Evolutionary conservation across 495 filamentous ascomycete species (phyloP).

Genomic region (Aspergillus avenaceus): DNA sequence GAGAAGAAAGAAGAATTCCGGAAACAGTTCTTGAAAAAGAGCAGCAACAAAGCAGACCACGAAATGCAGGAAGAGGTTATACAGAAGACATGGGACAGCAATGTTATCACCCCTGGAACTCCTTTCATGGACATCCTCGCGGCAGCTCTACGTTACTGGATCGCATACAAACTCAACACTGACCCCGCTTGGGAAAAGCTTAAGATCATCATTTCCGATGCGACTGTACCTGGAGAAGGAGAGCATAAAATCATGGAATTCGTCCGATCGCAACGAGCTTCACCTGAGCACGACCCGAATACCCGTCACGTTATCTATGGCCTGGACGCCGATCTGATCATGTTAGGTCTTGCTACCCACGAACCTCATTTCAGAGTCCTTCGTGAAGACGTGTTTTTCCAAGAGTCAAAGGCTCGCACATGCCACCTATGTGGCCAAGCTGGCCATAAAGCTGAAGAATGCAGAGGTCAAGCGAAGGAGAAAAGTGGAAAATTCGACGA

Average conservation of each 20-base stretch:
- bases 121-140: constrained; percentile 98
- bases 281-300: constrained; percentile 91
- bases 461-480: constrained; percentile 75
- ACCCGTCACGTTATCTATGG: constrained; percentile 95
- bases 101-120: constrained; percentile 95
- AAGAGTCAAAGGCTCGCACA: constrained; percentile 72
- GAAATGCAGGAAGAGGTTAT: constrained; percentile 58
- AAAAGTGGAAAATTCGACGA: constrained; percentile 83
- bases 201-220: constrained; percentile 98
- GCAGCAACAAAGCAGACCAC: constrained; percentile 56
- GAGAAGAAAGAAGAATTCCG: constrained; percentile 83
- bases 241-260: constrained; percentile 99
- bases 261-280: constrained; percentile 84
- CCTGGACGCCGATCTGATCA: constrained; percentile 96
- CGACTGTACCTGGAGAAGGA: constrained; percentile 94
- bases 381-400: constrained; percentile 94
- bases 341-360: constrained; percentile 95
- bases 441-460: constrained; percentile 81
- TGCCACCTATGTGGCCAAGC: constrained; percentile 87
- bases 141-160: constrained; percentile 89
- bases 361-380: constrained; percentile 97
- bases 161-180: constrained; percentile 92
- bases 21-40: constrained; percentile 69
- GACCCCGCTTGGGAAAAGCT: constrained; percentile 95
- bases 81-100: constrained; percentile 95